Conservation (phyloP, 1,139 yeast genomes). For the Taphrina flavorubra region DNA sequence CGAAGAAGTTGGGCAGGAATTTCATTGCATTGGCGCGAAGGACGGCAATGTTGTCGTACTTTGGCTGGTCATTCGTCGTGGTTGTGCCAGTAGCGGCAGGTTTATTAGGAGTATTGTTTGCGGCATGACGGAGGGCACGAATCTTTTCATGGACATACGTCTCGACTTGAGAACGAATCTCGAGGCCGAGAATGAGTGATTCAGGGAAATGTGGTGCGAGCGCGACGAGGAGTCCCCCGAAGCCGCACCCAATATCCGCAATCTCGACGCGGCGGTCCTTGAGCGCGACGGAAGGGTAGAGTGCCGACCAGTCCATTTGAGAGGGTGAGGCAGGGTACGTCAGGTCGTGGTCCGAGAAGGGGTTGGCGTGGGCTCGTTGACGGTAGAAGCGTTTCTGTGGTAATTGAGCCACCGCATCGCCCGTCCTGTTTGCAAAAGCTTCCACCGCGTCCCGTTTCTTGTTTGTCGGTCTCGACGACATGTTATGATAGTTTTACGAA, state of each 20-base stretch:
- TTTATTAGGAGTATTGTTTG: constrained; percentile 44
- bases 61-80: too few species aligned
- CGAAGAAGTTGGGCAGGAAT: constrained; percentile 90
- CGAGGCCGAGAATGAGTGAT: constrained; percentile 65
- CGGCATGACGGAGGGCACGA: constrained; percentile 72
- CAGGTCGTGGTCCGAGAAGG: constrained; percentile 90
- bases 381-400: constrained; percentile 79
- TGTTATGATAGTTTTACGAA: not conserved
- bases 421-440: constrained; percentile 22
- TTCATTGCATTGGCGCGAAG: constrained; percentile 97
- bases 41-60: constrained; percentile 82
- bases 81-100: constrained; percentile 45
- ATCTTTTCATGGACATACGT: constrained; percentile 95
- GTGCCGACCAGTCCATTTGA: constrained; percentile 82
- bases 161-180: constrained; percentile 95
- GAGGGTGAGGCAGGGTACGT: constrained; percentile 84
- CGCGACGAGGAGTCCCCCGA: constrained; percentile 86
- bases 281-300: constrained; percentile 62
- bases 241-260: constrained; percentile 98
- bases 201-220: constrained; percentile 79
- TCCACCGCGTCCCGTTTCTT: constrained; percentile 29
- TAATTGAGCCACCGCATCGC: constrained; percentile 34
- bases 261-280: constrained; percentile 69
- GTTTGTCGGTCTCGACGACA: constrained; percentile 1
- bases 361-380: constrained; percentile 97